Evolutionary conservation across 2,329 filamentous ascomycete species (phyloP), one percentile per base, ranked within the genome.

Genomic region (Cryphonectria parasitica): DNA sequence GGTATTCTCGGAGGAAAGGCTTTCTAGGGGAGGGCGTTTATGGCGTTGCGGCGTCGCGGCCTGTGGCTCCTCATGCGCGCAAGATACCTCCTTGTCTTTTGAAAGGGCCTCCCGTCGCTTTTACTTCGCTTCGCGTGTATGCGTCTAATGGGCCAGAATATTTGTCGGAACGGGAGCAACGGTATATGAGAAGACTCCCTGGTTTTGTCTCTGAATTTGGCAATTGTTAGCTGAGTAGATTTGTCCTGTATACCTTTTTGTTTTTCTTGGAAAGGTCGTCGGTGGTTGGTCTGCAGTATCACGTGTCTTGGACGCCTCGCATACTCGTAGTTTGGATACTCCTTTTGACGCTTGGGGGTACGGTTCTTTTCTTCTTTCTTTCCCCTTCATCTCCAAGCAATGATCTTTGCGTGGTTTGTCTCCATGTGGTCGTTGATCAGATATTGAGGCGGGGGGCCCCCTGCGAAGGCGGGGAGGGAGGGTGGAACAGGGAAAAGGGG

Each of bases 1-100:
- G 34, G 60, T 67, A 69, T 64, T 49, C 49, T n/a, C 60, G 43
- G 64, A 70, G 61, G 69, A 52, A 61, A 43, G 67, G 64, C 61
- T 66, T 58, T 58, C 34, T 36, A 66, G 19, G 64, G 25, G 31
- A 67, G 49, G 70, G 67, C 45, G 67, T 70, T 66, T 69, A 72
- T 64, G 70, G 70, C 70, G 67, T 72, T 72, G 28, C 68, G 67
- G 64, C 70, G 64, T 70, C 64, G 70, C 70, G 70, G 64, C 64
- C 67, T 65, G 19, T 41, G 70, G 67, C 64, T 65, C 49, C 49
- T 63, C 56, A 43, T 67, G 56, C 60, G 63, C 52, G 49, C 64
- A 65, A 67, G 64, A 72, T 72, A 69, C 67, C 68, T 72, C 64
- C 41, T 58, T 69, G 31, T 58, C 28, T 68, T 60, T 70, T 36